Evolutionary conservation across 2,329 filamentous ascomycete genomes (phyloP).

Genomic region (Nothopassalora personata): DNA sequence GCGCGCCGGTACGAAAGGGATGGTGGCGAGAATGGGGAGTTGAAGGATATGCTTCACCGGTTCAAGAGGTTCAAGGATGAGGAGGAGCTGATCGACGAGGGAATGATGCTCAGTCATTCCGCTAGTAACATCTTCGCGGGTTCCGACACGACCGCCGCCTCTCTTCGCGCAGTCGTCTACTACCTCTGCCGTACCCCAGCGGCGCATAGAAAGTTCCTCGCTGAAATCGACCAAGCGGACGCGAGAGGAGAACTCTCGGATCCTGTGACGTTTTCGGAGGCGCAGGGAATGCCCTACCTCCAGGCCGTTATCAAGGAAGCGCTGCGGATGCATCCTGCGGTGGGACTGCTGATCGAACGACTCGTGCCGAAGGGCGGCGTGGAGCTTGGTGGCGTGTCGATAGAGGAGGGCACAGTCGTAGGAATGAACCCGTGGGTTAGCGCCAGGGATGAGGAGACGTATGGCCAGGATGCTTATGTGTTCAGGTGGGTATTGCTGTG

Average conservation of each 20-base stretch:
- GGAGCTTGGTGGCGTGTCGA: constrained; percentile 31
- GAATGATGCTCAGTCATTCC: constrained; percentile 18
- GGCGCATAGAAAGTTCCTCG: constrained; percentile 28
- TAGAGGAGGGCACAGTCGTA: constrained; percentile 30
- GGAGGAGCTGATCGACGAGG: constrained; percentile 20
- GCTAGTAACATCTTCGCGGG: constrained; percentile 48
- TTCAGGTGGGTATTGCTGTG: not conserved
- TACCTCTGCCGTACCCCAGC: constrained; percentile 33
- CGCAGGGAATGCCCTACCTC: constrained; percentile 37
- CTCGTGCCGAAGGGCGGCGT: constrained; percentile 36
- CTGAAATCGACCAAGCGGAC: constrained; percentile 32
- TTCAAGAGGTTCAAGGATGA: constrained; percentile 23
- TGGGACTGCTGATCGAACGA: constrained; percentile 38
- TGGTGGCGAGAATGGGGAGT: constrained; percentile 13
- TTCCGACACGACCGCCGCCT: constrained; percentile 31
- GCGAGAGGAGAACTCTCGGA: constrained; percentile 25
- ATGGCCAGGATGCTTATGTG: constrained; percentile 19
- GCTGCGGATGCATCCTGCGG: constrained; percentile 41
- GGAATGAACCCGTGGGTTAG: constrained; percentile 34
- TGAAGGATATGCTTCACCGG: constrained; percentile 22
- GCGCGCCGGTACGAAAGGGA: constrained; percentile 18
- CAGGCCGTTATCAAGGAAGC: constrained; percentile 43
- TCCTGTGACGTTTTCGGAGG: constrained; percentile 29
- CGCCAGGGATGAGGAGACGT: constrained; percentile 28
- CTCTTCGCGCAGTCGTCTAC: constrained; percentile 33